A percentile compares a stretch with the other conserved stretches of the same genome.
phyloP scores from a whole-genome alignment of 2,329 filamentous ascomycete species.

The Falciphora oryzae region DNA sequence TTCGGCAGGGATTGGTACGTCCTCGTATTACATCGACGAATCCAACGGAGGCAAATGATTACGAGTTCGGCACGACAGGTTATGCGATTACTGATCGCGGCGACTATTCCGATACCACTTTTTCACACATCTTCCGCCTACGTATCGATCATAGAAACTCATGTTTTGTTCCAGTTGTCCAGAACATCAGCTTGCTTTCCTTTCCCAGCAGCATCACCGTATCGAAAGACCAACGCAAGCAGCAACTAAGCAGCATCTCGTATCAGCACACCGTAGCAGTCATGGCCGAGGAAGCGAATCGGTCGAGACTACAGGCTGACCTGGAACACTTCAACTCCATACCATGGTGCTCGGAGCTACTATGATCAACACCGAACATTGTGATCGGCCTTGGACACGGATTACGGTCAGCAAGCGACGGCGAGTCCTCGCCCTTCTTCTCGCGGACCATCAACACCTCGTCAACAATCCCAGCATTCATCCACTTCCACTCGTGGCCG shows the following conservation, averaged over 20 bases:
- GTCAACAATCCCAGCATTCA: slow-evolving; percentile 40
- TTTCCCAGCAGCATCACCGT: not conserved
- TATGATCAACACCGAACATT: slow-evolving; percentile 32
- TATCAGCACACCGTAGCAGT: not conserved
- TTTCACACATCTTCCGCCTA: no score
- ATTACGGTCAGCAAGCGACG: not conserved
- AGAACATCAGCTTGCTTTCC: no score
- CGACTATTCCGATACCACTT: not conserved
- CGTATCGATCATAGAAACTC: no score
- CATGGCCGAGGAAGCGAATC: not conserved
- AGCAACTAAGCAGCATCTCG: not conserved
- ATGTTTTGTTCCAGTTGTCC: no score
- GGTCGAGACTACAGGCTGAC: slow-evolving; percentile 13
- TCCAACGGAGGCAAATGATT: not conserved
- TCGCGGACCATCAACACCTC: slow-evolving; percentile 45
- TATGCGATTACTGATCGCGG: not conserved
- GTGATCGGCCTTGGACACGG: slow-evolving; percentile 37
- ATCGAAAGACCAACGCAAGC: not conserved
- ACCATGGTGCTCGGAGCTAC: slow-evolving; percentile 42
- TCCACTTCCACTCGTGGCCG: slow-evolving; percentile 31
- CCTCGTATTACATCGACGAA: not conserved
- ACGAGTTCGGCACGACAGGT: not conserved
- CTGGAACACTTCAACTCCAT: slow-evolving; percentile 29
- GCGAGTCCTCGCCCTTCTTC: slow-evolving; percentile 32
- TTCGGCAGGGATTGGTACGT: not conserved